A percentile compares a stretch with the other conserved stretches of the same genome.
Conservation (phyloP, 257 asterid species). For the Scutellaria baicalensis region DNA sequence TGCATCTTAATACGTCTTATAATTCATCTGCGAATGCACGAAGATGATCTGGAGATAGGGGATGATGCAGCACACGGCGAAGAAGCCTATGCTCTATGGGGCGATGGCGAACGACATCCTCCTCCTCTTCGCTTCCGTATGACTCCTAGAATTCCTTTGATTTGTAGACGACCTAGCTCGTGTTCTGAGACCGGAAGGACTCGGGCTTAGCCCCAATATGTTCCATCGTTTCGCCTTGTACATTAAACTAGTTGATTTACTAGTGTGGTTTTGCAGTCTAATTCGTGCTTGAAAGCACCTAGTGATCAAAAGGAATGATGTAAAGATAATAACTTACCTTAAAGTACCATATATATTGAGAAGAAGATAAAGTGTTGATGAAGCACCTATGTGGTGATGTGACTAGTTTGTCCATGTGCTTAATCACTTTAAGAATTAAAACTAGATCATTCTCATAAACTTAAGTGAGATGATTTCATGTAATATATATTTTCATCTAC, state of each 20-base stretch:
- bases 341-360: background rate
- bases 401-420: too few species aligned
- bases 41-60: constrained; percentile 49
- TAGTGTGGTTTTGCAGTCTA: background rate
- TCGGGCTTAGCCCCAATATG: background rate
- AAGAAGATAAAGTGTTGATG: background rate
- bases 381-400: background rate
- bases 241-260: background rate
- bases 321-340: background rate
- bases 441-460: too few species aligned
- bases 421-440: too few species aligned
- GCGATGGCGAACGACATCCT: constrained; percentile 43
- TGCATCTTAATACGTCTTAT: constrained; percentile 34
- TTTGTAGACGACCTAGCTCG: constrained; percentile 26
- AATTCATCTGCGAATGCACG: constrained; percentile 39
- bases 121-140: constrained; percentile 45
- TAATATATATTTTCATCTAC: too few species aligned
- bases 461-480: too few species aligned
- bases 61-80: constrained; percentile 59
- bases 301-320: background rate
- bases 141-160: constrained; percentile 50
- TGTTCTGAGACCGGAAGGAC: background rate
- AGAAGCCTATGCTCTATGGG: constrained; percentile 57
- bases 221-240: background rate
- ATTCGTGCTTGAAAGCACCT: background rate